Conservation (phyloP, 495 filamentous ascomycete species). For the Aeminium ludgeri region DNA sequence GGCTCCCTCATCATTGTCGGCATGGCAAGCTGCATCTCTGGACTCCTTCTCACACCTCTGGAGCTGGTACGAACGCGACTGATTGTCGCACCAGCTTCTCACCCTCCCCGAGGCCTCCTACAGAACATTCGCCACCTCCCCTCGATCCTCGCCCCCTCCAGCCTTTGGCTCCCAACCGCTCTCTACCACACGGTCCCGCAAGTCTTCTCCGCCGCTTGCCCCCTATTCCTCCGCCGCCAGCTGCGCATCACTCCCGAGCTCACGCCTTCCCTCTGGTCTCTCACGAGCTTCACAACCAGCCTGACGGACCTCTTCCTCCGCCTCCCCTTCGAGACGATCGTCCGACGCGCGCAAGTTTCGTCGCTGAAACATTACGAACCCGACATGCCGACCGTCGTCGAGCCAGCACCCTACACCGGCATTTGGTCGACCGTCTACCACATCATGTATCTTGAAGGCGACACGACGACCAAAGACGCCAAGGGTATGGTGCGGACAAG, state of each 20-base stretch:
- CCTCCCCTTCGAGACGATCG: conserved; percentile 79
- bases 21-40: conserved; percentile 62
- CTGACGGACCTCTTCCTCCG: conserved; percentile 66
- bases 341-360: conserved; percentile 69
- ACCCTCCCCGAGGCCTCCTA: conserved; percentile 1
- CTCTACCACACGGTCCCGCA: conserved; percentile 72
- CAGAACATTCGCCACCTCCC: conserved; percentile 34
- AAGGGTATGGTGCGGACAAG: conserved; percentile 21
- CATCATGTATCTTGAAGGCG: conserved; percentile 65
- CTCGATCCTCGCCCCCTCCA: conserved; percentile 51
- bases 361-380: conserved; percentile 25
- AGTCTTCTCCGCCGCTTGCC: conserved; percentile 59
- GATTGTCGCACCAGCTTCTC: conserved; percentile 22
- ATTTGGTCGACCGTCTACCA: conserved; percentile 74
- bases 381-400: conserved; percentile 55
- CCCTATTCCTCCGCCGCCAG: conserved; percentile 57
- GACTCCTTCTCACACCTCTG: conserved; percentile 64
- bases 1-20: conserved; percentile 63
- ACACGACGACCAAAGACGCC: conserved; percentile 25
- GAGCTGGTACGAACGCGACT: conserved; percentile 71
- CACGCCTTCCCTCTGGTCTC: conserved; percentile 61
- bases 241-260: conserved; percentile 64
- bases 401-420: conserved; percentile 58
- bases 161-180: conserved; percentile 63
- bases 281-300: conserved; percentile 60